phyloP scores from a whole-genome alignment of 1,284 basidiomycete genomes.

The Pseudozyma pruni region DNA sequence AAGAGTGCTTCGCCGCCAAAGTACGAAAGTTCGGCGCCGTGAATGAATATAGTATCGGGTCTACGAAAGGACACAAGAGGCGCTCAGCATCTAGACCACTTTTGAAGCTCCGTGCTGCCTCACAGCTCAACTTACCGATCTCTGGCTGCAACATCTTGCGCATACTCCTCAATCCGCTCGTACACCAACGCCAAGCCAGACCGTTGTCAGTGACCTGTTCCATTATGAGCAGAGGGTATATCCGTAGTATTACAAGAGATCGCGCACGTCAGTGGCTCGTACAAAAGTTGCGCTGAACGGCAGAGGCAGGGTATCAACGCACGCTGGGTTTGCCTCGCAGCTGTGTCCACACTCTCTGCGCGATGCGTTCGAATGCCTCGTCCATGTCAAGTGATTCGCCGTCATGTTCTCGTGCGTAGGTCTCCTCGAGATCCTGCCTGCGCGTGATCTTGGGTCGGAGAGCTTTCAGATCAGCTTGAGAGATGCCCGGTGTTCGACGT shows the following conservation, averaged over 20 bases:
- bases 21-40: conserved; percentile 24
- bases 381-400: conserved; percentile 46
- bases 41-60: conserved; percentile 21
- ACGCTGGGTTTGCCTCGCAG: conserved; percentile 5
- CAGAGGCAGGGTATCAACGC: conserved; percentile 11
- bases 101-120: no score
- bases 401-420: conserved; percentile 29
- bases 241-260: conserved; percentile 2
- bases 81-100: no score
- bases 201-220: neutral
- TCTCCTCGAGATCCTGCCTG: conserved; percentile 35
- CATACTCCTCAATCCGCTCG: neutral
- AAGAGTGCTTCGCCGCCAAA: conserved; percentile 22
- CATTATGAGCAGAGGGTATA: conserved; percentile 9
- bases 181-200: neutral
- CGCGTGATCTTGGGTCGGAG: conserved; percentile 16
- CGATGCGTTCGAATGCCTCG: conserved; percentile 31
- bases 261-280: conserved; percentile 6
- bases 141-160: neutral
- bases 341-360: conserved; percentile 23
- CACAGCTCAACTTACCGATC: conserved; percentile 15
- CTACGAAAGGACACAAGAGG: neutral
- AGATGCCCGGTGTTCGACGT: conserved; percentile 29
- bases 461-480: conserved; percentile 30
- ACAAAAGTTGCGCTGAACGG: neutral